Evolutionary conservation across 164 flowering plant species (phyloP).

Genomic region (Aristolochia californica): DNA sequence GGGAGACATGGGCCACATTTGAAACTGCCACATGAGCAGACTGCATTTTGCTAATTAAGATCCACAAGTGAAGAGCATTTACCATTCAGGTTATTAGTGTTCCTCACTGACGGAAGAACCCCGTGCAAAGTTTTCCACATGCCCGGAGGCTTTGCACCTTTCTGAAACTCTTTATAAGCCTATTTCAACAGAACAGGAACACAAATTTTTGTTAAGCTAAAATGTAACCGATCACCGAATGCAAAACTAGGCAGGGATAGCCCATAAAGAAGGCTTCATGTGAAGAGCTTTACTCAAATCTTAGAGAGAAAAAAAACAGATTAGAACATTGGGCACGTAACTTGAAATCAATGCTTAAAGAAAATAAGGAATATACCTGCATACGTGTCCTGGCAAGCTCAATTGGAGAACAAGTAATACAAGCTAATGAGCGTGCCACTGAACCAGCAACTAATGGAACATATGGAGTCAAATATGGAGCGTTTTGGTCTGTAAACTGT

Average conservation of each 20-base stretch:
- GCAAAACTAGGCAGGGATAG: no score
- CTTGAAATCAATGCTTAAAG: no score
- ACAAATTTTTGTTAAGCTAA: no score
- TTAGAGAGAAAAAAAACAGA: no score
- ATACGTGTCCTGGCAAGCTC: slow-evolving; percentile 95
- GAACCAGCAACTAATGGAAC: slow-evolving; percentile 90
- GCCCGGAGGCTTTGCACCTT: slow-evolving; percentile 74
- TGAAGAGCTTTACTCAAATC: no score
- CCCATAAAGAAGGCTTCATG: no score
- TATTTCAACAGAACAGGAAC: slow-evolving; percentile 8
- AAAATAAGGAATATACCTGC: slow-evolving; percentile 58
- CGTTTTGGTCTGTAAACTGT: slow-evolving; percentile 38
- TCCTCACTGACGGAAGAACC: slow-evolving; percentile 39
- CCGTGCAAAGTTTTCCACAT: slow-evolving; percentile 64
- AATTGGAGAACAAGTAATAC: slow-evolving; percentile 78
- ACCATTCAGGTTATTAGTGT: slow-evolving; percentile 38
- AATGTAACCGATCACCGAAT: no score
- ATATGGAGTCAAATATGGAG: slow-evolving; percentile 67
- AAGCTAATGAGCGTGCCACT: slow-evolving; percentile 80
- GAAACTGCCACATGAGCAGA: no score
- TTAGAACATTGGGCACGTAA: no score
- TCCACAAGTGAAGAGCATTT: slow-evolving; percentile 15
- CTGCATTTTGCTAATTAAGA: background rate
- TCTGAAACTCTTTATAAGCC: slow-evolving; percentile 69
- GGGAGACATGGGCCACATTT: background rate